These are phyloP conservation scores for Xanthoconium stramineum DNA, from an alignment of 768 basidiomycete species.

Conservation along the genomic window DNA sequence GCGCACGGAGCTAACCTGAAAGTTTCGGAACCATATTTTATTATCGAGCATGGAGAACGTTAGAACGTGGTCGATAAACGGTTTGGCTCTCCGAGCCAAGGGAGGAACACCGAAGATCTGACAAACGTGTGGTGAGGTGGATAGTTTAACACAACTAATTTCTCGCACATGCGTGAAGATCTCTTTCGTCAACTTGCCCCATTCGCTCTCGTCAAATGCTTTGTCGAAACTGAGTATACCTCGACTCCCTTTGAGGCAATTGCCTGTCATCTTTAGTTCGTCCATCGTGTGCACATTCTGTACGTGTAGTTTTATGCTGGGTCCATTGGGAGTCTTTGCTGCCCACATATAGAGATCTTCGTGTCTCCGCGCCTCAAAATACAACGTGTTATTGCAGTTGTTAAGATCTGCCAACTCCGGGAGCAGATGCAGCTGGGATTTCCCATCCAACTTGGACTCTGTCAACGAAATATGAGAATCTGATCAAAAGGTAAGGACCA, in stretches of 20 bases:
- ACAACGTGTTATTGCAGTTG: constrained; percentile 96
- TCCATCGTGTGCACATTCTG: constrained; percentile 99
- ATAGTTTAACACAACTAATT: not conserved
- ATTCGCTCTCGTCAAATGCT: constrained; percentile 84
- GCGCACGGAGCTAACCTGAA: constrained; percentile 61
- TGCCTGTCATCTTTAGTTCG: constrained; percentile 98
- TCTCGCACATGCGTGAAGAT: constrained; percentile 82
- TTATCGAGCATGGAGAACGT: constrained; percentile 94
- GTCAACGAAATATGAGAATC: not conserved
- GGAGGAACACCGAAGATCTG: constrained; percentile 96
- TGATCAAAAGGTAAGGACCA: not conserved
- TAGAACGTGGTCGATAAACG: constrained; percentile 96
- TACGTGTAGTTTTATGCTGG: constrained; percentile 95
- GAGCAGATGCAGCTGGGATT: constrained; percentile 86
- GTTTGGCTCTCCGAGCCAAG: constrained; percentile 86
- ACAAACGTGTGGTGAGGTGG: constrained; percentile 1
- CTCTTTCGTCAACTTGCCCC: constrained; percentile 86
- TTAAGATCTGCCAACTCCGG: constrained; percentile 97
- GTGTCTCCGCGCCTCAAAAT: constrained; percentile 94
- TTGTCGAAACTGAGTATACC: constrained; percentile 92
- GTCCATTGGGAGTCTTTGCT: constrained; percentile 95
- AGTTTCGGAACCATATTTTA: constrained; percentile 99
- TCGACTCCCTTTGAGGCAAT: constrained; percentile 93
- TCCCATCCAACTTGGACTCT: constrained; percentile 98
- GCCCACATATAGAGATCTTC: constrained; percentile 98